Base-by-base conservation (phyloP, 306 rosid genomes). In the Betula pendula region DNA sequence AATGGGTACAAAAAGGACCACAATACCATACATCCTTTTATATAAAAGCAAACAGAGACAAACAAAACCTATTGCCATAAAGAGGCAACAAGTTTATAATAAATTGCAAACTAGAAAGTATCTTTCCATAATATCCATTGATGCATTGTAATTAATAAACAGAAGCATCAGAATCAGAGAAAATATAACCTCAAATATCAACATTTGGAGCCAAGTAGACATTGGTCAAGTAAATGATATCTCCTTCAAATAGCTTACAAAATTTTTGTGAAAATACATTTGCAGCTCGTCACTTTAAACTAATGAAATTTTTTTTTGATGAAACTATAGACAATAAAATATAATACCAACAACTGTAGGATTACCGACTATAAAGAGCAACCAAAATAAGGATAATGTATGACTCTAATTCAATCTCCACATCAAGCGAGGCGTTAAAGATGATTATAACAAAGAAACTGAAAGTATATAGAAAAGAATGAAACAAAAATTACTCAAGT, bases 1-100 rank as follows among this genome's bases (percentile, higher is more conserved):
- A 91, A 88, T 85, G 90, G 90, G 87, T 84, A 84, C 91, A 89
- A 82, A 88, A 81, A 76, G 85, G 85, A 86, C 85, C 88, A 91
- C 80, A 78, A 84, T 48, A 87, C 93, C 81, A 89, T 73, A 88
- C 81, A 89, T 85, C 72, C 73, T 73, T 80, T 79, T 75, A 74
- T 76, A 78, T 48, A 66, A 82, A 74, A 81, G 76, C 73, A 84
- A 77, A 80, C 80, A 80, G 69, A 76, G 42, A 70, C 82, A 85
- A 72, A 80, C 82, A 78, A 74, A 72, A 81, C 82, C 68, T 53
- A 81, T 80, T 84, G 85, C 79, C 88, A 69, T 44, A 40, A 77
- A 35, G 63, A 77, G 77, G 85, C 81, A 88, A 81, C 58, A 27
- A 71, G 74, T 76, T 77, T 84, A 58, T 43, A 76, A 50, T 50